Conservation (phyloP, 2,329 filamentous ascomycete genomes). For the Lachnum nothofagi region DNA sequence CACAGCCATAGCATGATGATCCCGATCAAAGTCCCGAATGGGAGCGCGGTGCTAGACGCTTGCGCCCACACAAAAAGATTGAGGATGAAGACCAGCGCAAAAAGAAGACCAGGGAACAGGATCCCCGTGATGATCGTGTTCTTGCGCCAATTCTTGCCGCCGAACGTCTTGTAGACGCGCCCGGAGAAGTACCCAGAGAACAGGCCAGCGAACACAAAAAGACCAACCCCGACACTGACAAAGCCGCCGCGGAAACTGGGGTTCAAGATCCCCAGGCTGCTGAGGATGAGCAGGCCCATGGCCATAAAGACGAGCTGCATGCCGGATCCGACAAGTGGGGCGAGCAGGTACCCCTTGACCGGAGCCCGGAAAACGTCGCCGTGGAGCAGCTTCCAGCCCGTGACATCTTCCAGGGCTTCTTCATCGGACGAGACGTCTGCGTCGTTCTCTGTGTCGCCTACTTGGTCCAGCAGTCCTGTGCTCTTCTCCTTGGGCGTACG, state of each 20-base stretch:
- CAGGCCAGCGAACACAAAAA: slow-evolving; percentile 77
- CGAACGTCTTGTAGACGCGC: slow-evolving; percentile 77
- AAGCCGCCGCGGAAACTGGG: slow-evolving; percentile 88
- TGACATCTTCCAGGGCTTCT: slow-evolving; percentile 70
- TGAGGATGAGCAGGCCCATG: slow-evolving; percentile 64
- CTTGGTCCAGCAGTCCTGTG: slow-evolving; percentile 56
- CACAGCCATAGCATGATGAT: slow-evolving; percentile 76
- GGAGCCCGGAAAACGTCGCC: slow-evolving; percentile 82
- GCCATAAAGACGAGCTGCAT: slow-evolving; percentile 84
- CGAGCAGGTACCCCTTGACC: slow-evolving; percentile 63
- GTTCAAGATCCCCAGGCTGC: slow-evolving; percentile 72
- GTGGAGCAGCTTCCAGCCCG: slow-evolving; percentile 83
- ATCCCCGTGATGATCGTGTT: slow-evolving; percentile 74
- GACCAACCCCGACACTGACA: slow-evolving; percentile 73
- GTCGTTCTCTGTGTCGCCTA: slow-evolving; percentile 47
- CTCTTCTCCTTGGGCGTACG: slow-evolving; percentile 49
- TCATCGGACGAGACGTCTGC: slow-evolving; percentile 60
- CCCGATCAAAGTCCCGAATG: slow-evolving; percentile 70
- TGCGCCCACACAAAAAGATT: slow-evolving; percentile 90
- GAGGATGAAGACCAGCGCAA: slow-evolving; percentile 69
- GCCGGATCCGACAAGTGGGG: slow-evolving; percentile 76
- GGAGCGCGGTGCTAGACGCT: slow-evolving; percentile 80
- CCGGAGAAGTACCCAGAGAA: slow-evolving; percentile 87
- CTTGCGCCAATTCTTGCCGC: slow-evolving; percentile 66
- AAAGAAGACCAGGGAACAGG: slow-evolving; percentile 73